Percentiles rank a stretch among this genome's conserved stretches.
Evolutionary conservation across 768 basidiomycete genomes (phyloP).

Genomic region (Rhizopogon sp.): DNA sequence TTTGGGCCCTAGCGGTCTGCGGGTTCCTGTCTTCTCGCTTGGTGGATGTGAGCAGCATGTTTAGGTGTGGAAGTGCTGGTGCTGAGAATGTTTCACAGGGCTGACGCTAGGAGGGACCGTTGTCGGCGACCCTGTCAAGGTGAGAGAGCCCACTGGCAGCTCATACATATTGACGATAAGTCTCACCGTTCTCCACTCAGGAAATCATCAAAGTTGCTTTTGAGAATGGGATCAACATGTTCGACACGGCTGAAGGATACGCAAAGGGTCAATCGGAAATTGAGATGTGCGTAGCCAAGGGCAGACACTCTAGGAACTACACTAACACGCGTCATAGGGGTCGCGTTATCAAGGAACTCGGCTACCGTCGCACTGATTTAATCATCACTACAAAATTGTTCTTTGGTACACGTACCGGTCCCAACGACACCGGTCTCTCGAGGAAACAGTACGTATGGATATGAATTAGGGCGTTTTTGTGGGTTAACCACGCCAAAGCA

Average conservation of each 20-base stretch:
- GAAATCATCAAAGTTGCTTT: slow-evolving; percentile 53
- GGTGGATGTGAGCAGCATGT: slow-evolving; percentile 37
- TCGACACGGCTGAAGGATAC: slow-evolving; percentile 44
- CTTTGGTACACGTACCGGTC: slow-evolving; percentile 47
- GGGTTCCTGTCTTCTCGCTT: slow-evolving; percentile 47
- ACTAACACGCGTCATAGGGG: slow-evolving; percentile 27
- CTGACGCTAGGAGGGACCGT: slow-evolving; percentile 44
- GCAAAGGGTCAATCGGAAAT: slow-evolving; percentile 43
- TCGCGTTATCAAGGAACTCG: slow-evolving; percentile 50
- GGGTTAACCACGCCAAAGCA: slow-evolving; percentile 19
- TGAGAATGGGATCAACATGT: slow-evolving; percentile 48
- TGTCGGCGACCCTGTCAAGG: slow-evolving; percentile 48
- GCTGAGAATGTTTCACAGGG: slow-evolving; percentile 20
- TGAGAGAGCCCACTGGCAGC: slow-evolving; percentile 1
- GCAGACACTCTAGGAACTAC: background rate
- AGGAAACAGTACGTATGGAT: slow-evolving; percentile 22
- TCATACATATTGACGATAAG: background rate
- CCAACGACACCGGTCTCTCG: slow-evolving; percentile 35
- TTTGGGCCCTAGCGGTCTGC: slow-evolving; percentile 41
- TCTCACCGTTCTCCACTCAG: slow-evolving; percentile 11
- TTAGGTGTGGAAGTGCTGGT: background rate
- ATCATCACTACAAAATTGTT: slow-evolving; percentile 55
- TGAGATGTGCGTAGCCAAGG: slow-evolving; percentile 38
- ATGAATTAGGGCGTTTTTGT: background rate
- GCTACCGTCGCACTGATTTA: slow-evolving; percentile 43